Evolutionary conservation across 2,329 filamentous ascomycete species (phyloP).

Genomic region (Colletotrichum sp.): DNA sequence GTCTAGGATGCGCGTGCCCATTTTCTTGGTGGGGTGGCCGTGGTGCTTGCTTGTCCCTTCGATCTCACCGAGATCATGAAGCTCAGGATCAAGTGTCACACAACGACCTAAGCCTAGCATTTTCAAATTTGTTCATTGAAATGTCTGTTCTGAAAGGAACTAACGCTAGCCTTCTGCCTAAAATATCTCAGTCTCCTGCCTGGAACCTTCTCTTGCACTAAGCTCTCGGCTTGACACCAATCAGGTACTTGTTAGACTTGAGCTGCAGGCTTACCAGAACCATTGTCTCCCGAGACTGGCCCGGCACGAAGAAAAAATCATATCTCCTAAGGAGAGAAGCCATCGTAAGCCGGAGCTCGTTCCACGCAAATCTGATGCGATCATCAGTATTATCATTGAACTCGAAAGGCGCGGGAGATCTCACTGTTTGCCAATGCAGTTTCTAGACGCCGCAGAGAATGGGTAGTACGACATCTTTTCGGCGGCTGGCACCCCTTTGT

Average conservation of each 20-base stretch:
- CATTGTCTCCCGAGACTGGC: not conserved
- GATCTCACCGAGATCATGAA: too few species aligned
- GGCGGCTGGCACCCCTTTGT: not conserved
- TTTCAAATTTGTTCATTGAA: not conserved
- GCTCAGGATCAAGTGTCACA: not conserved
- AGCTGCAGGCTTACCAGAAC: not conserved
- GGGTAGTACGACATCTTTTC: not conserved
- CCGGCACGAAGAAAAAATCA: not conserved
- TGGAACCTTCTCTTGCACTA: not conserved
- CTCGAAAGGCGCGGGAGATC: not conserved
- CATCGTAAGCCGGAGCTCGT: not conserved
- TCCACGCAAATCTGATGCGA: not conserved
- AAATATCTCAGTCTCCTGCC: not conserved
- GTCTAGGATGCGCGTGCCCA: not conserved
- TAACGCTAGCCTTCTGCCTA: not conserved
- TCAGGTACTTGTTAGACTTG: not conserved
- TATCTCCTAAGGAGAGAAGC: not conserved
- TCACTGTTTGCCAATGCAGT: not conserved
- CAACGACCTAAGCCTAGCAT: not conserved
- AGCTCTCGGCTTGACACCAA: not conserved
- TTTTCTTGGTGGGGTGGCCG: not conserved
- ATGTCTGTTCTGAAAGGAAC: not conserved
- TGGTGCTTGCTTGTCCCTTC: too few species aligned
- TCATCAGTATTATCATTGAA: not conserved
- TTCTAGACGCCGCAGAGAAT: not conserved